Evolutionary conservation across 192 early-diverging fungal species (phyloP), one percentile per base, ranked within the genome.

Genomic region (Phlyctochytrium planicorne): DNA sequence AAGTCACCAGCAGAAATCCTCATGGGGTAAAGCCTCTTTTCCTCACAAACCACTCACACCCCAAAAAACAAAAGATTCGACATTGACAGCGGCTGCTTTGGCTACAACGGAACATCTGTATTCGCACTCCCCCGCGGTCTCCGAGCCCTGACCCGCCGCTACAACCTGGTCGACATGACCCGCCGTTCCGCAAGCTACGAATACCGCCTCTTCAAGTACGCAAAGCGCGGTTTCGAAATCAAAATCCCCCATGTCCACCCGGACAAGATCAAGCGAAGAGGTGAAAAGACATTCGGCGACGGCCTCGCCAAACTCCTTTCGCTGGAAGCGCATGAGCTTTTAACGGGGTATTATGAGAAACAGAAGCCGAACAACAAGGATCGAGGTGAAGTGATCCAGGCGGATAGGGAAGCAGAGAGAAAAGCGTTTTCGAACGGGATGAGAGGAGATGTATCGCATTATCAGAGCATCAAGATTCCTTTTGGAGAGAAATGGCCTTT

Each of bases 1-100:
- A 35, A 66, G 23, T 73, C 72, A 17, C 72, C 72, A n/a, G 67
- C 67, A 20, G 72, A 73, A 34, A 62, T 73, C 29, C 50, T 73
- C 34, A 69, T 73, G 72, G 70, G 72, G 10, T 73, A 74, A 34
- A 69, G 71, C 37, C 25, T 53, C 34, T 53, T 52, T 34, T 34
- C 56, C 2, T 52, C 50, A 67, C 30, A 36, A 72, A 27, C 70
- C 70, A 35, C 33, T n/a, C n/a, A n/a, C n/a, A n/a, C n/a, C n/a
- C n/a, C n/a, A n/a, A n/a, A n/a, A n/a, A n/a, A n/a, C n/a, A n/a
- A n/a, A n/a, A n/a, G n/a, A n/a, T n/a, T n/a, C n/a, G n/a, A n/a
- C n/a, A n/a, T n/a, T n/a, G n/a, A n/a, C n/a, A n/a, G n/a, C n/a
- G n/a, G n/a, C n/a, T n/a, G n/a, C n/a, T n/a, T n/a, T n/a, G n/a